Evolutionary conservation across 495 filamentous ascomycete genomes (phyloP), one percentile per base, ranked within the genome.

Genomic region (Hamigera avellanea): DNA sequence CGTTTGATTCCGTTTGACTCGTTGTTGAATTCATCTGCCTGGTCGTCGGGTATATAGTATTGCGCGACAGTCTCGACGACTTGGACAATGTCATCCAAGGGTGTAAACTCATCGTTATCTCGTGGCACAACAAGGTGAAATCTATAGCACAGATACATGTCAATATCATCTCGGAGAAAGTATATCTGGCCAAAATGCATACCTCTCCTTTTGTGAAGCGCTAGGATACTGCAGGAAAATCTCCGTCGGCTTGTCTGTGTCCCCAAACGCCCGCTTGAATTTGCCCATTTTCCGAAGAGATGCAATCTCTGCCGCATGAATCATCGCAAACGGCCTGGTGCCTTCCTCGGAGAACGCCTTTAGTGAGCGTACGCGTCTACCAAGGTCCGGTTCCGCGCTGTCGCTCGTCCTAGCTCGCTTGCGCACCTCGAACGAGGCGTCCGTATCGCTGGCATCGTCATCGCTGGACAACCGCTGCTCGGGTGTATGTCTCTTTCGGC

Each of bases 51-150:
- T 16, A 94, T 70, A 57, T 94, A 93, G 49, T 77, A 70, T 19
- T 74, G 67, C 16, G 75, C 69, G 16, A 94, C 79, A 17, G 72
- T 69, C 39, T 86, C 75, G 32, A 94, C 76, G 10, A 85, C 81
- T 33, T 80, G 70, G 36, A 81, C 66, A 42, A 95, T 95, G 44
- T 96, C 91, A 46, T 81, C 74, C 38, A 88, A 59, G 4, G 87
- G 80, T 43, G 85, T 78, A 61, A 94, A 95, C 47, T 91, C 76
- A 37, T 80, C 71, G 19, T 64, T 73, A 27, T 91, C 83, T 41
- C 75, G 76, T 12, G 83, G 79, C 35, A 71, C 72, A 19, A 88
- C 81, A 6, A 88, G 73, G 38, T 89, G 68, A 49, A 86, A 96
- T 44, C 81, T 84, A 48, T n/a, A 14, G 26, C n/a, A 13, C 9